Base-by-base conservation (phyloP, 352 stramenopile species). In the Phytophthora quininea region DNA sequence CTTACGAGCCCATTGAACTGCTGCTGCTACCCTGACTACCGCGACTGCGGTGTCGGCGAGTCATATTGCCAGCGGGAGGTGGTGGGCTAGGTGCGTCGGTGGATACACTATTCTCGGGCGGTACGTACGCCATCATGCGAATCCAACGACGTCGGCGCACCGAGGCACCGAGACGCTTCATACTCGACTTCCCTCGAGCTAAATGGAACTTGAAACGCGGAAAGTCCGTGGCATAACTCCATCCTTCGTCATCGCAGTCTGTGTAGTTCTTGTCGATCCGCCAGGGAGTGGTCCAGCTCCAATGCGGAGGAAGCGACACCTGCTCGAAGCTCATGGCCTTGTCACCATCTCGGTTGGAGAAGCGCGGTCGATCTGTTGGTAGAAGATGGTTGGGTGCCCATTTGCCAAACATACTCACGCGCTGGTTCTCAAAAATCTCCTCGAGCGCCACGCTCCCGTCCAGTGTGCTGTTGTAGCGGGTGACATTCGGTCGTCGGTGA, bases 391-490 rank as follows among this genome's bases (percentile, higher is more conserved):
- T 94, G 3, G 88, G 88, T 0, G 84, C 88, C 88, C 88, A 96
- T 50, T 95, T 95, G 33, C 86, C 86, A 75, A 95, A 95, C 65
- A 95, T 89, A 65, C 86, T 93, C 59, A 95, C 78, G 14, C 88
- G 88, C 67, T 95, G 88, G 66, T 95, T 95, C 67, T 95, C 86
- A 68, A 95, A 95, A 67, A 95, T 93, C 71, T 95, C 87, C 64
- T 95, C 87, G 19, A 95, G 71, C 8, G 79, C 87, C 3, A 95
- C 85, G 38, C 84, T 92, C 58, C 80, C 82, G 64, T 92, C 80
- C 9, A 91, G 54, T 3, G 81, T 90, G 53, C 82, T 90, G 62
- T 91, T 91, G 56, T 89, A 84, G 5, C 82, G 74, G 35, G 76
- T 69, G 15, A 90, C 60, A 49, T 74, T 79, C 0, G 85, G 64